Percentiles rank a stretch among this genome's conserved stretches.
phyloP scores from a whole-genome alignment of 441 rosid genomes.

The Gossypium davidsonii region DNA sequence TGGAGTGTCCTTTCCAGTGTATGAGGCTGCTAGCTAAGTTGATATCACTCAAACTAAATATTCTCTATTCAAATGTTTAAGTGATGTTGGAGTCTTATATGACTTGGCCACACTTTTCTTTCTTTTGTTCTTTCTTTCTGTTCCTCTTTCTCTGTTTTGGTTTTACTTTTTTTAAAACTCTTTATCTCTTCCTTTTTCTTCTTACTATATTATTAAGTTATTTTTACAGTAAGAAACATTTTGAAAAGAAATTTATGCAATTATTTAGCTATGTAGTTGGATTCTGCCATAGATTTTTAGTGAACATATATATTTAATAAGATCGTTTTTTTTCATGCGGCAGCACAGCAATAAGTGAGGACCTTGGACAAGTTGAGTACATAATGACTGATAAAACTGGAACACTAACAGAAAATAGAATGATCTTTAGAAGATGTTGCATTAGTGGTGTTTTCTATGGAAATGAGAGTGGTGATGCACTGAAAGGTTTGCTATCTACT shows the following conservation, averaged over 20 bases:
- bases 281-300: neutral
- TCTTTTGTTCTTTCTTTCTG: neutral
- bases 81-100: neutral
- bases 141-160: neutral
- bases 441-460: constrained; percentile 80
- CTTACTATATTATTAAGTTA: neutral
- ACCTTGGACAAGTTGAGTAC: constrained; percentile 99
- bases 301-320: constrained; percentile 15
- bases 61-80: constrained; percentile 1
- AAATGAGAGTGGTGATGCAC: constrained; percentile 84
- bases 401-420: constrained; percentile 91
- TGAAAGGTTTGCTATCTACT: constrained; percentile 57
- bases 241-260: neutral
- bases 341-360: constrained; percentile 99
- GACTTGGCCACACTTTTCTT: neutral
- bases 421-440: constrained; percentile 97
- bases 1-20: constrained; percentile 2
- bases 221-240: neutral
- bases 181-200: neutral
- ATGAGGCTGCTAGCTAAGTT: neutral
- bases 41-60: neutral
- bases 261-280: neutral
- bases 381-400: constrained; percentile 99
- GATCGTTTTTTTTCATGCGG: constrained; percentile 41
- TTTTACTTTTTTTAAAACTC: neutral